Conservation (phyloP, 2,329 filamentous ascomycete species). For the Calonectria pseudoturangicola region DNA sequence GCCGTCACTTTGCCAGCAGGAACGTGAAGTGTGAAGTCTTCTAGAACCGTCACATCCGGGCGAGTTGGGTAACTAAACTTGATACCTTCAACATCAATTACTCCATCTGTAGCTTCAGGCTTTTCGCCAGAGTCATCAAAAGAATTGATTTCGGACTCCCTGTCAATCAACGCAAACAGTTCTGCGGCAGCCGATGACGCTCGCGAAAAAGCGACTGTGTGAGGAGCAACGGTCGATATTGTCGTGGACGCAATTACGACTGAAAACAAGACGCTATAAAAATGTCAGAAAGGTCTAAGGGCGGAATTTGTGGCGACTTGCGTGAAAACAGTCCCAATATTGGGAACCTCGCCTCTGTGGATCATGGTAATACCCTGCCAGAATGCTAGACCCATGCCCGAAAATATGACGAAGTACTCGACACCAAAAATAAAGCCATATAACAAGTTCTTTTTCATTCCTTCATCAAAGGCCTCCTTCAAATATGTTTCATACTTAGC, state of each 20-base stretch:
- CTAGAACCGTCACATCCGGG: constrained; percentile 61
- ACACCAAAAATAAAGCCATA: constrained; percentile 62
- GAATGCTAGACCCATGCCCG: constrained; percentile 65
- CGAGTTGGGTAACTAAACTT: constrained; percentile 65
- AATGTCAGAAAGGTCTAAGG: not conserved
- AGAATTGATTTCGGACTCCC: constrained; percentile 60
- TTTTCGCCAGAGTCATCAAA: constrained; percentile 54
- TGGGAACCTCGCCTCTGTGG: constrained; percentile 59
- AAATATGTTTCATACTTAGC: constrained; percentile 63
- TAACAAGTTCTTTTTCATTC: constrained; percentile 62
- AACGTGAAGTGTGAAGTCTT: constrained; percentile 62
- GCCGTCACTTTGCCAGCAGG: constrained; percentile 65
- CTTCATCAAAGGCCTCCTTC: constrained; percentile 58
- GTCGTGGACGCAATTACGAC: constrained; percentile 62
- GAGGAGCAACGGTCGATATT: constrained; percentile 60
- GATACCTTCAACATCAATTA: constrained; percentile 61
- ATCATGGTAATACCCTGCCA: constrained; percentile 66
- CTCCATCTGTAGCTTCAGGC: constrained; percentile 52
- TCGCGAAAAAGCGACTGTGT: constrained; percentile 60
- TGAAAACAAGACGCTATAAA: constrained; percentile 60
- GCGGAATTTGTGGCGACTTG: constrained; percentile 29
- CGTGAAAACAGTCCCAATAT: constrained; percentile 63
- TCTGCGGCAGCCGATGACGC: constrained; percentile 60
- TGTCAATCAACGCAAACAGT: constrained; percentile 62
- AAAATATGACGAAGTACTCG: constrained; percentile 64